Evolutionary conservation across 2,329 filamentous ascomycete species (phyloP).

Genomic region (Fusarium sp.): DNA sequence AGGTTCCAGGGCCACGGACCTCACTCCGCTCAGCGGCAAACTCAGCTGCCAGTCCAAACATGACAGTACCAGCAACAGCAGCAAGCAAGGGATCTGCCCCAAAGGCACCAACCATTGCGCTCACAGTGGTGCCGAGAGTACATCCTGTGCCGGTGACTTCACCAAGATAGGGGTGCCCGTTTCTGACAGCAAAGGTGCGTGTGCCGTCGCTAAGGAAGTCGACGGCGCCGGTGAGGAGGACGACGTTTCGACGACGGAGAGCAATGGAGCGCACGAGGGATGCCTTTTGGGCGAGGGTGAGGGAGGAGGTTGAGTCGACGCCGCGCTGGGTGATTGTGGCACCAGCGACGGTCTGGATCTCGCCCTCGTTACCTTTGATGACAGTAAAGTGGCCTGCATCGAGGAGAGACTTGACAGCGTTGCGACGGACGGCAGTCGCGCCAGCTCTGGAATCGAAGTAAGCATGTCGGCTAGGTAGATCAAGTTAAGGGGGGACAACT

Average conservation of each 20-base stretch:
- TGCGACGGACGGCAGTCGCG: constrained; percentile 81
- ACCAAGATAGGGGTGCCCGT: constrained; percentile 82
- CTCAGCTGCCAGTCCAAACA: constrained; percentile 85
- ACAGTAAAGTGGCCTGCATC: constrained; percentile 84
- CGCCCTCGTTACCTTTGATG: constrained; percentile 95
- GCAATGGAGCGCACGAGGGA: constrained; percentile 78
- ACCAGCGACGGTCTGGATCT: constrained; percentile 83
- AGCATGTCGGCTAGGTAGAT: background rate
- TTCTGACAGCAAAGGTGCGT: constrained; percentile 77
- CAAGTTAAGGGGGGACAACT: constrained; percentile 44
- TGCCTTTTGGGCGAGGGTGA: constrained; percentile 68
- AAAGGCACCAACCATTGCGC: constrained; percentile 79
- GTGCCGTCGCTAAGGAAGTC: constrained; percentile 85
- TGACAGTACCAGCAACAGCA: constrained; percentile 79
- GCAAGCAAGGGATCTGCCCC: constrained; percentile 78
- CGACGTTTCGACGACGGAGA: constrained; percentile 72
- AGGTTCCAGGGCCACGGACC: constrained; percentile 86
- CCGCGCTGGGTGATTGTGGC: constrained; percentile 76
- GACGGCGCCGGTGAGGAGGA: constrained; percentile 85
- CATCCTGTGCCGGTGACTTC: constrained; percentile 87
- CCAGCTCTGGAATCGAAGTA: constrained; percentile 70
- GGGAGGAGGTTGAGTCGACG: constrained; percentile 82
- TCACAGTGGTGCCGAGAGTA: constrained; percentile 85
- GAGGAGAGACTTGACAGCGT: constrained; percentile 80
- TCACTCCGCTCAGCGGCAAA: constrained; percentile 73